A percentile compares a stretch with the other conserved stretches of the same genome.
These are phyloP conservation scores for Geotrichum armillariae DNA, from an alignment of 1,139 yeast species.

Conservation along the genomic window DNA sequence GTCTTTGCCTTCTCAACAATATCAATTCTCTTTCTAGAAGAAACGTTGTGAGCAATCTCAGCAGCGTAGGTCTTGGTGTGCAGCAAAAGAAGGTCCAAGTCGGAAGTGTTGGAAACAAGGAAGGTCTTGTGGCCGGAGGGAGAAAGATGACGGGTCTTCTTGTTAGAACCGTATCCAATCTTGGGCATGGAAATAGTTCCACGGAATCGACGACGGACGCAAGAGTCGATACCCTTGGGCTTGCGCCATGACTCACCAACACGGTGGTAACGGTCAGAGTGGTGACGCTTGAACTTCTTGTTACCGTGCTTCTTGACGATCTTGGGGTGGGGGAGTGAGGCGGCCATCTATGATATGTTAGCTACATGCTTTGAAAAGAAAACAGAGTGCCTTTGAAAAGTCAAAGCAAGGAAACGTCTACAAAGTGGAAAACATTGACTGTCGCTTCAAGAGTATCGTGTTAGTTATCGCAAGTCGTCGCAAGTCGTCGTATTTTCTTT, in stretches of 20 bases:
- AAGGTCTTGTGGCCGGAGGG: slow-evolving; percentile 99
- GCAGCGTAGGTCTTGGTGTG: slow-evolving; percentile 99
- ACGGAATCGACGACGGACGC: slow-evolving; percentile 99
- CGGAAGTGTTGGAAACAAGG: slow-evolving; percentile 89
- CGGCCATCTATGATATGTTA: slow-evolving; percentile 68
- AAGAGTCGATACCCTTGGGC: slow-evolving; percentile 99
- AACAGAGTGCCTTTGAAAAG: no score
- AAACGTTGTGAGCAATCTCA: slow-evolving; percentile 98
- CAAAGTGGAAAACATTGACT: no score
- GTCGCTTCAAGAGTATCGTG: no score
- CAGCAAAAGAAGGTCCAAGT: slow-evolving; percentile 92
- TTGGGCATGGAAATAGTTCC: slow-evolving; percentile 99
- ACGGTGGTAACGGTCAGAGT: slow-evolving; percentile 99
- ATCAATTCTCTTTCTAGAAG: slow-evolving; percentile 97
- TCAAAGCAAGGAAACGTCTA: no score
- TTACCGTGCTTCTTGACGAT: slow-evolving; percentile 97
- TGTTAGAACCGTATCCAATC: slow-evolving; percentile 99
- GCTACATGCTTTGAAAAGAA: no score
- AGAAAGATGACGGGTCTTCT: slow-evolving; percentile 92
- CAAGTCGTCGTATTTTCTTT: no score
- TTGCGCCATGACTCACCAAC: slow-evolving; percentile 99
- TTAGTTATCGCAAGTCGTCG: no score
- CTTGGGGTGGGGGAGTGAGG: slow-evolving; percentile 98
- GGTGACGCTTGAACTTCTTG: slow-evolving; percentile 99
- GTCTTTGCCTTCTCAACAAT: slow-evolving; percentile 97